Evolutionary conservation across 768 basidiomycete genomes (phyloP), one percentile per base, ranked within the genome.

Genomic region (Russula olivacea): DNA sequence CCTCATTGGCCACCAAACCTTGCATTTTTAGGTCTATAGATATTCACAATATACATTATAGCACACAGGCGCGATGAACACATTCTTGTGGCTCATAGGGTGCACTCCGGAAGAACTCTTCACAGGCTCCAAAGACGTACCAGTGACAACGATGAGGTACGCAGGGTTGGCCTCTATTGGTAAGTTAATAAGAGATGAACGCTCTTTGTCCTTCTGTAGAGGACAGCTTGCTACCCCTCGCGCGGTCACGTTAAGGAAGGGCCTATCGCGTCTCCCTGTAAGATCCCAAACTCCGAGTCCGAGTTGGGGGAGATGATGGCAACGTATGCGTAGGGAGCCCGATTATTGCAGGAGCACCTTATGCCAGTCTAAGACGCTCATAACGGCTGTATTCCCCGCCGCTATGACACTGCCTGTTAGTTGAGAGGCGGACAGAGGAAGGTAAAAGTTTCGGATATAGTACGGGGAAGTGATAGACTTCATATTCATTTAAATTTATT

Each of bases 361-460:
- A 8, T 5, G 49, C 25, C 23, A 55, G 15, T 28, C 12, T 10
- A 7, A 28, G 41, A 21, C 38, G 14, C 19, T 21, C 25, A 59
- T 41, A 19, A 19, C 4, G 21, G 21, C 11, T 47, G 45, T 21
- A 15, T 19, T 50, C 67, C 75, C n/a, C 74, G 74, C 47, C 57
- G 14, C 15, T 40, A 6, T 47, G 30, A 30, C 28, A 5, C 12
- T 4, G 30, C 12, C 14, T 73, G 25, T 72, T 43, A 43, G 12
- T 67, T 74, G 58, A 73, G 74, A 38, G 74, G 73, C 23, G 69
- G 73, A 28, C 74, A 75, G 63, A 75, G 21, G 2, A 25, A 40
- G 21, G 41, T n/a, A n/a, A 11, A 38, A 7, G 5, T 1, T 0
- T 53, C 11, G 41, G 43, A 45, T 8, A 12, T 34, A 7, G 55